These are phyloP conservation scores for Hericium coralloides DNA, from an alignment of 768 basidiomycete genomes.

Conservation along the genomic window DNA sequence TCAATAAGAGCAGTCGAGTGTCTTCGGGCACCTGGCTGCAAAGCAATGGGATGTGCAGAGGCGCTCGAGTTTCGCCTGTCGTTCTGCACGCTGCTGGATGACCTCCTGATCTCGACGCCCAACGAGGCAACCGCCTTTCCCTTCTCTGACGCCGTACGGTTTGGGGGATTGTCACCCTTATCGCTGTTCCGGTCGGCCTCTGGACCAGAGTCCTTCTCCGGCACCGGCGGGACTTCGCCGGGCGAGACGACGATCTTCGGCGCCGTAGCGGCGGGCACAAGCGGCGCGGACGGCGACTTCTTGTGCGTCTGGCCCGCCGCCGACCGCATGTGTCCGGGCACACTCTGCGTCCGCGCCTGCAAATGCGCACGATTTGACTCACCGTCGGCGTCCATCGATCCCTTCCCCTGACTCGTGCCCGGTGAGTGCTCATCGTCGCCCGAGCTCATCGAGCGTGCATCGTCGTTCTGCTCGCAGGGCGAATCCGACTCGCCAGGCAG, in stretches of 20 bases:
- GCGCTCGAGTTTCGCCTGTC: not conserved
- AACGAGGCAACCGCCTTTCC: not conserved
- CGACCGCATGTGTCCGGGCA: not conserved
- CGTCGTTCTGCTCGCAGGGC: not conserved
- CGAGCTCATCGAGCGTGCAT: not conserved
- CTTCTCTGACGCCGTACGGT: not conserved
- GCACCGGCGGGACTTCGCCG: not conserved
- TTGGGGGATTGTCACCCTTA: too few species aligned
- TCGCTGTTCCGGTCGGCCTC: not conserved
- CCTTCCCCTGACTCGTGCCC: conserved; percentile 7
- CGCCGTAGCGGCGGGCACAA: not conserved
- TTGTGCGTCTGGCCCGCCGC: not conserved
- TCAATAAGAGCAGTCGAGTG: too few species aligned
- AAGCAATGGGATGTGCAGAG: not conserved
- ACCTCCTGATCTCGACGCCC: not conserved
- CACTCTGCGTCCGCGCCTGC: not conserved
- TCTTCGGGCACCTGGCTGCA: too few species aligned
- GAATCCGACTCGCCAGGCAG: not conserved
- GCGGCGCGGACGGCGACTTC: not conserved
- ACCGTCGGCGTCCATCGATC: conserved; percentile 2
- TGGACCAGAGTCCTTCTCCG: not conserved
- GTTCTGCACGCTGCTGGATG: not conserved
- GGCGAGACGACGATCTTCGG: not conserved
- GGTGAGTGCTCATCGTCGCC: not conserved
- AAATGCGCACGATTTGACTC: conserved; percentile 1